Evolutionary conservation across 768 basidiomycete genomes (phyloP).

Genomic region (Postia placenta): DNA sequence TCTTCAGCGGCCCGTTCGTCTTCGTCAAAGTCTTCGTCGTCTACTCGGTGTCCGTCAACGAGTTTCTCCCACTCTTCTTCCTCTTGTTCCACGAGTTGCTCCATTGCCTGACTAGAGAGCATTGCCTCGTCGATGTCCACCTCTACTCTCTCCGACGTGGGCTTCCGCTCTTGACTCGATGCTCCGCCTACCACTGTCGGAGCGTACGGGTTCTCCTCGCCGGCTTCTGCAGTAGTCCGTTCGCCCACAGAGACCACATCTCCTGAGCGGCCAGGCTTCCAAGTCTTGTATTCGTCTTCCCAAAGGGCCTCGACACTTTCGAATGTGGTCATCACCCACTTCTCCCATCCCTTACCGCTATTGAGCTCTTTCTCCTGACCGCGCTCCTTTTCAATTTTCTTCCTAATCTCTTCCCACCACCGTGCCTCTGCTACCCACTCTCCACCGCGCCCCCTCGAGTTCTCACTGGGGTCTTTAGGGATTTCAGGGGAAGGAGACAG

Average conservation of each 20-base stretch:
- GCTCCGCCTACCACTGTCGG: not conserved
- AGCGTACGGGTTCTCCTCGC: slow-evolving; percentile 18
- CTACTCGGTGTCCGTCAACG: slow-evolving; percentile 21
- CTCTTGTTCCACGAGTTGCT: slow-evolving; percentile 28
- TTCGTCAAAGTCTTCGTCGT: slow-evolving; percentile 23
- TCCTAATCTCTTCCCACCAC: slow-evolving; percentile 69
- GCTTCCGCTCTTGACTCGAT: not conserved
- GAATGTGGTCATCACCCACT: slow-evolving; percentile 80
- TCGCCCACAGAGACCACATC: not conserved
- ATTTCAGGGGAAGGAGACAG: slow-evolving; percentile 68
- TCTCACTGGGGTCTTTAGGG: slow-evolving; percentile 63
- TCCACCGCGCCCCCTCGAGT: slow-evolving; percentile 47
- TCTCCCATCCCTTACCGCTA: slow-evolving; percentile 48
- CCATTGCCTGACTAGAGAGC: slow-evolving; percentile 45
- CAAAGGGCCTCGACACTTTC: slow-evolving; percentile 87
- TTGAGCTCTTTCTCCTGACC: slow-evolving; percentile 21
- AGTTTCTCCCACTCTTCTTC: slow-evolving; percentile 20
- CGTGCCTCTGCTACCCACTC: slow-evolving; percentile 70
- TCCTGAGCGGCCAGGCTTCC: slow-evolving; percentile 37
- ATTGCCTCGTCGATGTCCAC: slow-evolving; percentile 49
- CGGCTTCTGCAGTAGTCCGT: slow-evolving; percentile 2
- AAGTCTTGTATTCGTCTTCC: slow-evolving; percentile 54
- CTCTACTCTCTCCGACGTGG: slow-evolving; percentile 19
- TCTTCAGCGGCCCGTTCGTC: slow-evolving; percentile 29
- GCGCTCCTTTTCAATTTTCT: slow-evolving; percentile 49